Conservation (phyloP, 352 stramenopile species). For the Pythium insidiosum region DNA sequence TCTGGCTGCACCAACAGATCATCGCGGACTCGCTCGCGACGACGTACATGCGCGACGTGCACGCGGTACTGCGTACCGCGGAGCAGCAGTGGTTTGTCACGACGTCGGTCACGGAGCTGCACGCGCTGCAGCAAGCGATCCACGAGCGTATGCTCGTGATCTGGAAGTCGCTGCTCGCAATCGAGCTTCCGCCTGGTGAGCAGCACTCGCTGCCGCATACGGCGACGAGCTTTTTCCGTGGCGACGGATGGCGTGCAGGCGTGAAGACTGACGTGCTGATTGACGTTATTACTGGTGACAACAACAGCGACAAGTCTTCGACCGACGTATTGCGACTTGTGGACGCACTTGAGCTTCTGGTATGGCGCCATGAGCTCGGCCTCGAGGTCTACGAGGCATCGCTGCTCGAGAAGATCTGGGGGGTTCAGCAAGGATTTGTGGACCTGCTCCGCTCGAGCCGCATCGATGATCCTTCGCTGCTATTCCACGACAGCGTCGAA, state of each 20-base stretch:
- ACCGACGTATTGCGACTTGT: no score
- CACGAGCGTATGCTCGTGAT: constrained; percentile 32
- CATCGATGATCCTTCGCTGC: background rate
- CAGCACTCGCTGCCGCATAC: no score
- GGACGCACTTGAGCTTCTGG: constrained; percentile 17
- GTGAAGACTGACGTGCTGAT: no score
- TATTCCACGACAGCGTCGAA: no score
- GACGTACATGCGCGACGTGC: no score
- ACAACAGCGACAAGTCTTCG: no score
- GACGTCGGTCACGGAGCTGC: constrained; percentile 19
- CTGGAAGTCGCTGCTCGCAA: constrained; percentile 33
- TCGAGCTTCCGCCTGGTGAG: constrained; percentile 27
- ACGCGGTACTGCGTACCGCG: no score
- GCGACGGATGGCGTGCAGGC: no score
- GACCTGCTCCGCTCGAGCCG: constrained; percentile 9
- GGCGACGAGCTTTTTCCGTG: no score
- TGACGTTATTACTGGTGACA: no score
- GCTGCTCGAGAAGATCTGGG: constrained; percentile 30
- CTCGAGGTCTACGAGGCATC: constrained; percentile 29
- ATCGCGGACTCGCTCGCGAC: no score
- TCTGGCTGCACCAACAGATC: no score
- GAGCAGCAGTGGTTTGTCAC: constrained; percentile 28
- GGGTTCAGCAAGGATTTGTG: constrained; percentile 35
- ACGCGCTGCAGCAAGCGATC: constrained; percentile 28
- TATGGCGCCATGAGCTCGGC: constrained; percentile 29